Evolutionary conservation across 495 filamentous ascomycete genomes (phyloP).

Genomic region (Tuber indicum): DNA sequence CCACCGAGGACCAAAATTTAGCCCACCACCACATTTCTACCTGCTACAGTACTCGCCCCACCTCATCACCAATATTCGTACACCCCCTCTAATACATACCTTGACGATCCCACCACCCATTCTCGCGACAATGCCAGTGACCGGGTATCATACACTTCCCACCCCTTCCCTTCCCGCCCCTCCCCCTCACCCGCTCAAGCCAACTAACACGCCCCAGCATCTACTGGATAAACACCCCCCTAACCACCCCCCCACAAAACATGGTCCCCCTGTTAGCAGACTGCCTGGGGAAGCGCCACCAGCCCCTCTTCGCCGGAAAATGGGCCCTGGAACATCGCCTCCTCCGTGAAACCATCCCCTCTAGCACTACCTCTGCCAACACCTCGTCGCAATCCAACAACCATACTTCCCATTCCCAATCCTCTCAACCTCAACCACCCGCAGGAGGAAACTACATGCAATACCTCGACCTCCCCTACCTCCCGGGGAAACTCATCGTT

Average conservation of each 20-base stretch:
- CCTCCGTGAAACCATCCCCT: slow-evolving; percentile 19
- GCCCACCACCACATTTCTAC: neutral
- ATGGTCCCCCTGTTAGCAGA: slow-evolving; percentile 25
- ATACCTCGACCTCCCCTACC: slow-evolving; percentile 34
- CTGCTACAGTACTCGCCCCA: neutral
- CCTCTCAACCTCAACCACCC: neutral
- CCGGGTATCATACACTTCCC: slow-evolving; percentile 20
- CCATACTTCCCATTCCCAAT: slow-evolving; percentile 8
- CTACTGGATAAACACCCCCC: slow-evolving; percentile 35
- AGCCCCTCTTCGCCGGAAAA: slow-evolving; percentile 23
- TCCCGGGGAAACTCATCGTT: slow-evolving; percentile 28
- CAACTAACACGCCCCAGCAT: slow-evolving; percentile 14
- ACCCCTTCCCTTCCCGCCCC: neutral
- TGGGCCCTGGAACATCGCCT: slow-evolving; percentile 35
- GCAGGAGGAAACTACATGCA: slow-evolving; percentile 33
- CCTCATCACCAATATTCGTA: neutral
- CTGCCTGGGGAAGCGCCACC: slow-evolving; percentile 35
- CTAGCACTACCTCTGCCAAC: neutral
- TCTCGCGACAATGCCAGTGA: slow-evolving; percentile 31
- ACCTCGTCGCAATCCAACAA: neutral
- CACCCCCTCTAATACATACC: too few relatives aligned
- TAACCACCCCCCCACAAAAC: slow-evolving; percentile 11
- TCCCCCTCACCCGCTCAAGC: neutral
- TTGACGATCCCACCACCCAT: neutral
- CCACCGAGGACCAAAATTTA: neutral